Base-by-base conservation (phyloP, 371 early-diverging fungal species). In the Rhizomucor miehei region DNA sequence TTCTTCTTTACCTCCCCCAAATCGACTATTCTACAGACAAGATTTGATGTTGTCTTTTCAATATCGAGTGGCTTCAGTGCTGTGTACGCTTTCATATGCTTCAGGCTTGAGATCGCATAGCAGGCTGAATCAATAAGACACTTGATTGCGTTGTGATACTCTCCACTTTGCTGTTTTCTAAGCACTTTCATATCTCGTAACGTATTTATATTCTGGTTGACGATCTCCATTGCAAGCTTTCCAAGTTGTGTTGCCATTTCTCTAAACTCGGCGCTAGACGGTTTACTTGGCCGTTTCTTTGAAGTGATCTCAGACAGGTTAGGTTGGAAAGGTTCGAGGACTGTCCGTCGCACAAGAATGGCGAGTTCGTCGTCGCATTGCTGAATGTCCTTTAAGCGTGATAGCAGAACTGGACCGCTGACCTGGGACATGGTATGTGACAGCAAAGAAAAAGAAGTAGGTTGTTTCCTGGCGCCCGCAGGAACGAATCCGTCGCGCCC, bases 11-110 rank as follows among this genome's bases (percentile, higher is more conserved):
- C 77, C 58, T 74, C 69, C 41, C 65, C 69, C n/a, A 77, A 37
- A 34, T 72, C 72, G 3, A 77, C 71, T 20, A 74, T 62, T 60
- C 70, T 77, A 29, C 69, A 52, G 43, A 77, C 70, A 17, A 77
- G 20, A 37, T 74, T 77, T 10, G 78, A 72, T 3, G 60, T 64
- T 16, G 68, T 57, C 25, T 77, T 77, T 51, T 74, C 78, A 23
- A 77, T 63, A 46, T 74, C 75, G 13, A 72, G 39, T 3, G 67
- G 73, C 45, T 70, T 66, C 1, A 74, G 52, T 5, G 59, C 36
- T 9, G 60, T 63, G 39, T 52, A 63, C 0, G 59, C 55, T 17
- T 67, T 70, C 75, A 74, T 69, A 29, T 69, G 65, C 36, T 69
- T 48, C 16, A 77, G 39, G 0, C 71, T 71, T 29, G 63, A 29